Conservation (phyloP, 2,329 filamentous ascomycete genomes). For the Leptosphaerulina australis region DNA sequence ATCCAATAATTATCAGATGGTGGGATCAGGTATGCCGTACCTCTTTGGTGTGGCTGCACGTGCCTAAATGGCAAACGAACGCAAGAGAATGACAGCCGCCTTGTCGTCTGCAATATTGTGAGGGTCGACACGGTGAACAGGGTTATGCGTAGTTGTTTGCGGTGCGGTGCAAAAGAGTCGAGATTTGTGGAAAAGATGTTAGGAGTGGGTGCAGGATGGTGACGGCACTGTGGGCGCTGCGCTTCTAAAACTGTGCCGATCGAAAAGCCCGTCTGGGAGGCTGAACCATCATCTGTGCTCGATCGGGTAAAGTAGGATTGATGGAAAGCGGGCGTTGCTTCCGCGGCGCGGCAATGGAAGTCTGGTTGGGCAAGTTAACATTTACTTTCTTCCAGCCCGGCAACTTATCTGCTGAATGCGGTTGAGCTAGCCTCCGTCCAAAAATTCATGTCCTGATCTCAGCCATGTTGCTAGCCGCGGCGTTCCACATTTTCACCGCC, state of each 20-base stretch:
- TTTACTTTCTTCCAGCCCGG: slow-evolving; percentile 9
- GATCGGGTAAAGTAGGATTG: slow-evolving; percentile 16
- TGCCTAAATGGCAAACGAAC: slow-evolving; percentile 16
- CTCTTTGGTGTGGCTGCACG: slow-evolving; percentile 16
- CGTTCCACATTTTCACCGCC: slow-evolving; percentile 2
- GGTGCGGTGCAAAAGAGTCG: not conserved
- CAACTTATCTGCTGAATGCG: slow-evolving; percentile 7
- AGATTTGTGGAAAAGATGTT: slow-evolving; percentile 2
- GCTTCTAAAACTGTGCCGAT: slow-evolving; percentile 18
- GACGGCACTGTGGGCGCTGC: slow-evolving; percentile 15
- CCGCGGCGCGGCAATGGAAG: slow-evolving; percentile 6
- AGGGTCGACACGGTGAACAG: slow-evolving; percentile 18
- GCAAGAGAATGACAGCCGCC: slow-evolving; percentile 19
- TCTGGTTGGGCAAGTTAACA: not conserved
- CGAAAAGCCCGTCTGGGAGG: slow-evolving; percentile 15
- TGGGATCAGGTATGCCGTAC: slow-evolving; percentile 13
- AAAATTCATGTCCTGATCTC: slow-evolving; percentile 2
- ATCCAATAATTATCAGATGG: slow-evolving; percentile 20
- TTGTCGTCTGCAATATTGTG: slow-evolving; percentile 13
- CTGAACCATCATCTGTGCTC: slow-evolving; percentile 13
- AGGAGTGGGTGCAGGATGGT: slow-evolving; percentile 11
- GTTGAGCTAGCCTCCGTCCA: not conserved
- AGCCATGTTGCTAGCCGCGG: slow-evolving; percentile 1
- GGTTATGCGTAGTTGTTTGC: not conserved
- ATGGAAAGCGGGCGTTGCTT: slow-evolving; percentile 5